Conservation (phyloP, 306 rosid species). For the Cucurbita ficifolia region DNA sequence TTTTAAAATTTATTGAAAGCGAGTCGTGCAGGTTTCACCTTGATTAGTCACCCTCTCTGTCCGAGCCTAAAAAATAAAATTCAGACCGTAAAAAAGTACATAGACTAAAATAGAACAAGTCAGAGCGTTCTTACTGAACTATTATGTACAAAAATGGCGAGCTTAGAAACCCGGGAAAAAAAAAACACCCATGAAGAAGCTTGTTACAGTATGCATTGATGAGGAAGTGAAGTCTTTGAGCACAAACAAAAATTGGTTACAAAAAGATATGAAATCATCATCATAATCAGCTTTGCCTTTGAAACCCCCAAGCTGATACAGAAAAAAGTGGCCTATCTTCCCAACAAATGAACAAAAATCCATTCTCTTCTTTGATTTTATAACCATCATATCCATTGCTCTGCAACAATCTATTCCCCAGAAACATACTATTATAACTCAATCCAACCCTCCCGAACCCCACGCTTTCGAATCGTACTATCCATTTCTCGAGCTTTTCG, state of each 20-base stretch:
- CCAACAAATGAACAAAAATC: slow-evolving; percentile 49
- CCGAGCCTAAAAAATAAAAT: too few relatives aligned
- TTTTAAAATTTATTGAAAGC: too few relatives aligned
- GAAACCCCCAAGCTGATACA: slow-evolving; percentile 52
- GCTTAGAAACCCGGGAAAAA: background rate
- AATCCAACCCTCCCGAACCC: slow-evolving; percentile 49
- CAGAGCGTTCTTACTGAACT: too few relatives aligned
- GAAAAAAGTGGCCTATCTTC: slow-evolving; percentile 48
- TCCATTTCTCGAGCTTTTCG: slow-evolving; percentile 70
- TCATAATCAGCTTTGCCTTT: slow-evolving; percentile 18
- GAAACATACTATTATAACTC: slow-evolving; percentile 34
- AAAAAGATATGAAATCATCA: background rate
- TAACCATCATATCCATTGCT: slow-evolving; percentile 36
- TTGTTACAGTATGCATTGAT: background rate
- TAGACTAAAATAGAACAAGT: too few relatives aligned
- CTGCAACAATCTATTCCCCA: slow-evolving; percentile 36
- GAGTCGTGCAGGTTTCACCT: too few relatives aligned
- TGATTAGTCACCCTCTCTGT: too few relatives aligned
- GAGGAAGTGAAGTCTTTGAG: background rate
- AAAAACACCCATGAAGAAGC: background rate
- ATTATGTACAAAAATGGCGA: too few relatives aligned
- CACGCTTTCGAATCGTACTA: slow-evolving; percentile 36
- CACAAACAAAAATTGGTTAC: background rate
- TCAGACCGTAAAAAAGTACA: too few relatives aligned
- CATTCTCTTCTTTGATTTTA: slow-evolving; percentile 32